These are phyloP conservation scores for Botrytis elliptica DNA, from an alignment of 2,329 filamentous ascomycete genomes.

Conservation along the genomic window DNA sequence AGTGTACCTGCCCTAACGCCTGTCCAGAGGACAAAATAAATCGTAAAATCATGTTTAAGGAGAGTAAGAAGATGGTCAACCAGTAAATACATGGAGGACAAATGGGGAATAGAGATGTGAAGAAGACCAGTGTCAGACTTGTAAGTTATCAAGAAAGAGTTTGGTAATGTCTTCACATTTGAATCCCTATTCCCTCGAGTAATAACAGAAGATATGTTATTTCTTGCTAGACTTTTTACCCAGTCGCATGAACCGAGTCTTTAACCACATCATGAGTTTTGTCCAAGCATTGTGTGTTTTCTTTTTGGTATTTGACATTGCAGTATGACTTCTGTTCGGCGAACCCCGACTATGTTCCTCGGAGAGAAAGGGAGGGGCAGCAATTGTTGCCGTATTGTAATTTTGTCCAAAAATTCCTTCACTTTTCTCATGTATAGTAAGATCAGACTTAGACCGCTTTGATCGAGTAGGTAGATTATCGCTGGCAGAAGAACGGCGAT, in stretches of 20 bases:
- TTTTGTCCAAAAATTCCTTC: slow-evolving; percentile 28
- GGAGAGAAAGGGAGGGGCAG: slow-evolving; percentile 14
- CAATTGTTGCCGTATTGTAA: slow-evolving; percentile 26
- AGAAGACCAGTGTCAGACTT: neutral
- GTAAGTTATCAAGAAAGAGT: neutral
- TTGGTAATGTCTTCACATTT: neutral
- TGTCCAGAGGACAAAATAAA: slow-evolving; percentile 15
- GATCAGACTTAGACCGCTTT: slow-evolving; percentile 42
- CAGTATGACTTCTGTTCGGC: slow-evolving; percentile 6
- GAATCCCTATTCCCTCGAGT: neutral
- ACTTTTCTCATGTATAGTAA: slow-evolving; percentile 28
- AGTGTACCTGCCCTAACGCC: slow-evolving; percentile 14
- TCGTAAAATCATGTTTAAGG: slow-evolving; percentile 11
- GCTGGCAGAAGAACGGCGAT: slow-evolving; percentile 39
- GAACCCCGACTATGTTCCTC: slow-evolving; percentile 13
- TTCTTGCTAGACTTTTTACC: slow-evolving; percentile 25
- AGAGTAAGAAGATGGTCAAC: slow-evolving; percentile 11
- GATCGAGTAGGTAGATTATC: slow-evolving; percentile 42
- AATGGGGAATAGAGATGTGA: neutral
- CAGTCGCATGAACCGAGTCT: slow-evolving; percentile 54
- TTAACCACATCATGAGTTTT: slow-evolving; percentile 62
- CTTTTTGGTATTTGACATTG: slow-evolving; percentile 45
- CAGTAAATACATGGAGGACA: neutral
- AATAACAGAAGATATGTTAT: neutral
- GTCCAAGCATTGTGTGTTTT: slow-evolving; percentile 63